phyloP scores from a whole-genome alignment of 2,329 filamentous ascomycete species.

The Cladophialophora carrionii region DNA sequence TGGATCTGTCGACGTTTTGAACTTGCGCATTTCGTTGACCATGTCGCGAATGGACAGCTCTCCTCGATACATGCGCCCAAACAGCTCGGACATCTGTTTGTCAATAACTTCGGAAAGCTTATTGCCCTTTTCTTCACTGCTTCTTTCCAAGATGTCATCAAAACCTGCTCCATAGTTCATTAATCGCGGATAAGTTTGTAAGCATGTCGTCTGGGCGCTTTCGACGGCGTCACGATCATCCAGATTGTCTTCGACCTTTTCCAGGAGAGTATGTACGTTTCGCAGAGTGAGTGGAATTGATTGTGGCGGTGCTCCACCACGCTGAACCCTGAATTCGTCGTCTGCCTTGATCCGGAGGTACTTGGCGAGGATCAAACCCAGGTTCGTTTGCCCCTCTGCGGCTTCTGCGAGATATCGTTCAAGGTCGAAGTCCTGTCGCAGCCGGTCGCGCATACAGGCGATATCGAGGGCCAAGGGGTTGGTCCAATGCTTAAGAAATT shows the following conservation, averaged over 20 bases:
- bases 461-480: constrained; percentile 88
- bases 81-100: constrained; percentile 93
- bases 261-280: constrained; percentile 78
- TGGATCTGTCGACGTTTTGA: constrained; percentile 83
- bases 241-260: constrained; percentile 72
- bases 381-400: constrained; percentile 33
- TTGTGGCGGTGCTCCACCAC: constrained; percentile 66
- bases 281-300: constrained; percentile 80
- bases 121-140: constrained; percentile 75
- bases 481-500: constrained; percentile 70
- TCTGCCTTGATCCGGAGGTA: constrained; percentile 85
- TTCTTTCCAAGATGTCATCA: constrained; percentile 86
- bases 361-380: constrained; percentile 63
- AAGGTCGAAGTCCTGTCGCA: constrained; percentile 65
- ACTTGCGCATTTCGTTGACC: constrained; percentile 78
- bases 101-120: constrained; percentile 77
- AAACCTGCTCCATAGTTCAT: constrained; percentile 96
- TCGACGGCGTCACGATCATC: constrained; percentile 70
- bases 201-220: constrained; percentile 79
- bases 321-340: constrained; percentile 74
- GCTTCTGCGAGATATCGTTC: constrained; percentile 75
- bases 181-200: constrained; percentile 87
- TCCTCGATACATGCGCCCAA: constrained; percentile 96
- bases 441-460: constrained; percentile 79
- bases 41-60: constrained; percentile 85